Conservation (phyloP, 768 basidiomycete genomes). For the Tulasnella sp. region DNA sequence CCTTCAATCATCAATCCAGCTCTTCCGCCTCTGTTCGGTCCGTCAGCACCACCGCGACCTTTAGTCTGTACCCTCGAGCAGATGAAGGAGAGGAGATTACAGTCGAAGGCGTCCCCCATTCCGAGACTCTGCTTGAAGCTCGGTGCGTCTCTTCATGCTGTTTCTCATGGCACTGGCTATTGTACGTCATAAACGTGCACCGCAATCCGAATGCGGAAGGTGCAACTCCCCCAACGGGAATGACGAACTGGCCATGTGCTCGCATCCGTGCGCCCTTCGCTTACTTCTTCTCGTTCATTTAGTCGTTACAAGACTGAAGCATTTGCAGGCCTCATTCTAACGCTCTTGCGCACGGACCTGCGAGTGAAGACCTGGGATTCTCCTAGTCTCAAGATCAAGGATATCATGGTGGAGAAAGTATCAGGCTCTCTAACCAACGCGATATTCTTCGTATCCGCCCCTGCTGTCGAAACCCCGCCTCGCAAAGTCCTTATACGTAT, state of each 20-base stretch:
- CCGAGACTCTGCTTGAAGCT: constrained; percentile 48
- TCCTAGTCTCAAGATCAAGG: constrained; percentile 25
- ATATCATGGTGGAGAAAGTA: constrained; percentile 63
- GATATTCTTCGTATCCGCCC: constrained; percentile 88
- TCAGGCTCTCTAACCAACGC: constrained; percentile 93
- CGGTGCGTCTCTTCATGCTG: constrained; percentile 46
- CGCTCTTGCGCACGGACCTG: constrained; percentile 46
- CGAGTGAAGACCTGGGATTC: constrained; percentile 50
- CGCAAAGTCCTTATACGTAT: constrained; percentile 78
- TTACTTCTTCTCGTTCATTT: constrained; percentile 16
- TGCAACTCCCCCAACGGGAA: background rate
- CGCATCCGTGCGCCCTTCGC: background rate
- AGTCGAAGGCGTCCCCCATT: constrained; percentile 56
- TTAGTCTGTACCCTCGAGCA: constrained; percentile 15
- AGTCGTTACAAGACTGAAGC: constrained; percentile 58
- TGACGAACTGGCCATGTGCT: background rate
- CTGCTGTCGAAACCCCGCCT: constrained; percentile 31
- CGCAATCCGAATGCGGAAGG: background rate
- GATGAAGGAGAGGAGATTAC: constrained; percentile 36
- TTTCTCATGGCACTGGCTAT: background rate
- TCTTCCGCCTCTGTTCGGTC: background rate
- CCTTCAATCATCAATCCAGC: constrained; percentile 4
- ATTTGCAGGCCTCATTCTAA: constrained; percentile 51
- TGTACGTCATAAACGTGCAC: background rate
- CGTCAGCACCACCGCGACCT: constrained; percentile 7